These are phyloP conservation scores for Pugionium dolabratum DNA, from an alignment of 345 rosid species.

Conservation along the genomic window DNA sequence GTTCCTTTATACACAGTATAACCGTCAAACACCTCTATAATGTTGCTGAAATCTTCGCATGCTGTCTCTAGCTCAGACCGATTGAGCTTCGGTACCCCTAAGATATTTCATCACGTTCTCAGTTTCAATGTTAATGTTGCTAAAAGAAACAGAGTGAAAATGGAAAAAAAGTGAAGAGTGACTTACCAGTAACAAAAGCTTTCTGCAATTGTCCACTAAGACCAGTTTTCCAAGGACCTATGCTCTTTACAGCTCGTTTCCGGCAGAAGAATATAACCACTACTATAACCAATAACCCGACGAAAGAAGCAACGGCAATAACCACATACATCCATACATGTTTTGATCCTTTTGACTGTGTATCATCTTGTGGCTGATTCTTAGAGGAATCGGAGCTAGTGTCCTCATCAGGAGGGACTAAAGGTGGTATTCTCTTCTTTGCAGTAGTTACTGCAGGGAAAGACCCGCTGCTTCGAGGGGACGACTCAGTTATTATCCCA, in stretches of 20 bases:
- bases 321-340: conserved; percentile 54
- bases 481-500: conserved; percentile 49
- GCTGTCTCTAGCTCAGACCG: conserved; percentile 85
- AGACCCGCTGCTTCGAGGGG: conserved; percentile 72
- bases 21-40: conserved; percentile 87
- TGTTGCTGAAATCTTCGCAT: conserved; percentile 98
- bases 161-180: not conserved
- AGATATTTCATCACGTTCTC: not conserved
- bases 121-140: conserved; percentile 25
- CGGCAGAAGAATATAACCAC: conserved; percentile 48
- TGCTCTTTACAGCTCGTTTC: conserved; percentile 55
- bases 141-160: not conserved
- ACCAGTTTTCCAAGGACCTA: conserved; percentile 94
- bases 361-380: conserved; percentile 27
- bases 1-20: conserved; percentile 91
- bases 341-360: conserved; percentile 36
- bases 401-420: conserved; percentile 24
- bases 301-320: conserved; percentile 43
- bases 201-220: conserved; percentile 92
- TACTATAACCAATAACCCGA: conserved; percentile 39
- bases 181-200: conserved; percentile 79
- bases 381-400: conserved; percentile 8
- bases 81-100: conserved; percentile 93
- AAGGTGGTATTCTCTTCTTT: conserved; percentile 40
- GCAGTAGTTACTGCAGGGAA: conserved; percentile 72